These are phyloP conservation scores for Aspergillus awamori DNA, from an alignment of 2,329 filamentous ascomycete species.

Conservation along the genomic window DNA sequence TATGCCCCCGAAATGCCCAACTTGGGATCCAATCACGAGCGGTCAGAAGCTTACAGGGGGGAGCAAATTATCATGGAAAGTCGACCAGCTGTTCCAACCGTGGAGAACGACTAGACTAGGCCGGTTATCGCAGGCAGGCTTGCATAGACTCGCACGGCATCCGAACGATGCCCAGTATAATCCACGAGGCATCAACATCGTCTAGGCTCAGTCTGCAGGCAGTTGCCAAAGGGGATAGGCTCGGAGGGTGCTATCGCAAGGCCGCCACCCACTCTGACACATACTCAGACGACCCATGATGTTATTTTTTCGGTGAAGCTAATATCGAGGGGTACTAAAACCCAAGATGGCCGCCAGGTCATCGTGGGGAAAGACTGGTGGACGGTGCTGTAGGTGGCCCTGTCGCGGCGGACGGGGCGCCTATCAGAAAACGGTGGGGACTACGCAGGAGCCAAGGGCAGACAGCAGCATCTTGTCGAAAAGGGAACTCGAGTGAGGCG, in stretches of 20 bases:
- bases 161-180: conserved; percentile 15
- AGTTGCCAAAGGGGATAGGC: conserved; percentile 12
- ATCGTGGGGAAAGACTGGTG: conserved; percentile 28
- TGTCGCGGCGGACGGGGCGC: conserved; percentile 20
- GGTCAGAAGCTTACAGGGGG: conserved; percentile 14
- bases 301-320: conserved; percentile 27
- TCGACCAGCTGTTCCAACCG: conserved; percentile 16
- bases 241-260: conserved; percentile 13
- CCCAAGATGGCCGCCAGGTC: conserved; percentile 26
- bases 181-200: conserved; percentile 15
- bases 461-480: conserved; percentile 22
- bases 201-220: conserved; percentile 15
- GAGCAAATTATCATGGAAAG: conserved; percentile 13
- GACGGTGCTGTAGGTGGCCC: conserved; percentile 26
- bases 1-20: conserved; percentile 21
- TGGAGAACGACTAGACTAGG: conserved; percentile 10
- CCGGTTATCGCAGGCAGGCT: conserved; percentile 22
- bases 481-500: conserved; percentile 22
- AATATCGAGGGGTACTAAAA: conserved; percentile 19
- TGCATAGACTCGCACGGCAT: conserved; percentile 20
- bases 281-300: conserved; percentile 16
- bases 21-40: conserved; percentile 21
- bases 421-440: conserved; percentile 26
- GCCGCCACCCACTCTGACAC: conserved; percentile 4
- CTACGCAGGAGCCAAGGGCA: conserved; percentile 19